Conservation (phyloP, 139 green algal species). For the Picochlorum sp. region DNA sequence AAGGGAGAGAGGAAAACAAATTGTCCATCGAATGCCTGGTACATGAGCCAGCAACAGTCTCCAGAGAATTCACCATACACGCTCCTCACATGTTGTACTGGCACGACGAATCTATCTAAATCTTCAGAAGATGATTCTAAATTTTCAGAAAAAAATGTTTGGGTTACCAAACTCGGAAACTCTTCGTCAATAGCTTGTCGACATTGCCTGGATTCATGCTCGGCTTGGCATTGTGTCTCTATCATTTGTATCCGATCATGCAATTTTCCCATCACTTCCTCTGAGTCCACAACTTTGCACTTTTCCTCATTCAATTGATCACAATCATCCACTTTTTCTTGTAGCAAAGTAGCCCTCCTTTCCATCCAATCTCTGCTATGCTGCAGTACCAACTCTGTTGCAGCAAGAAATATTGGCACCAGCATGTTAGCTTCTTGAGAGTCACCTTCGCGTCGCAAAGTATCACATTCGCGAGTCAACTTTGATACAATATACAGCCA, state of each 20-base stretch:
- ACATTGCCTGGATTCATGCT: no score
- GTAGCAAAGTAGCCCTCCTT: constrained; percentile 24
- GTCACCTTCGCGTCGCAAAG: not conserved
- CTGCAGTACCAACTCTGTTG: no score
- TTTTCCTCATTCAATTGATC: not conserved
- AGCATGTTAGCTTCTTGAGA: not conserved
- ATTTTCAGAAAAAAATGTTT: no score
- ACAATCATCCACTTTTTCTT: constrained; percentile 6
- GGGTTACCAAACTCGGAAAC: no score
- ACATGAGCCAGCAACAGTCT: not conserved
- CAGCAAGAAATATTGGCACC: not conserved
- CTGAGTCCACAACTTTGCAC: not conserved
- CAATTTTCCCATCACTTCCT: constrained; percentile 14
- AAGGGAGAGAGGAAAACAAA: constrained; percentile 70
- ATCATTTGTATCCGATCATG: no score
- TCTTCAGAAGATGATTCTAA: no score
- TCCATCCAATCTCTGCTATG: constrained; percentile 31
- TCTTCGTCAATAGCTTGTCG: no score
- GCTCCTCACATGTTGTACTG: no score
- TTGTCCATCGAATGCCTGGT: constrained; percentile 41
- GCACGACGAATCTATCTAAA: no score
- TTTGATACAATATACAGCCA: not conserved
- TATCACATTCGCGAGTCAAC: not conserved
- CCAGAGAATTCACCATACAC: no score
- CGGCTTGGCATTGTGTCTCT: no score